phyloP scores from a whole-genome alignment of 2,329 filamentous ascomycete genomes.

The Arthroderma sp. region DNA sequence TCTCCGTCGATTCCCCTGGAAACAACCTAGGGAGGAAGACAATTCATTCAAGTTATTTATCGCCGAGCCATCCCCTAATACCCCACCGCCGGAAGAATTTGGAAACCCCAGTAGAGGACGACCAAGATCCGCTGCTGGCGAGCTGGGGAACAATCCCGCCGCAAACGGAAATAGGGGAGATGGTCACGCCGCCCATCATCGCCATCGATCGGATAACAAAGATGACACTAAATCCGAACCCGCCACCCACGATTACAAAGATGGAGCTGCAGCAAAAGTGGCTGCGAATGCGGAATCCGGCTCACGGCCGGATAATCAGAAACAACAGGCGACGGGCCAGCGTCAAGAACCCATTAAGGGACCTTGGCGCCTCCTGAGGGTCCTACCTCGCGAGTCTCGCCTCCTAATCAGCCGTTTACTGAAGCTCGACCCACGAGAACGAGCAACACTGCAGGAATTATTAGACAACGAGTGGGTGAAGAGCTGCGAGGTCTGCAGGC shows the following conservation, averaged over 20 bases:
- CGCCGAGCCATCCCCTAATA: conserved; percentile 65
- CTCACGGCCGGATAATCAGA: conserved; percentile 5
- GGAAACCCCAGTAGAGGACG: conserved; percentile 17
- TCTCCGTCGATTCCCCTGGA: conserved; percentile 89
- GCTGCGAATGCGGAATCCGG: neutral
- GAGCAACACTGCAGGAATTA: conserved; percentile 77
- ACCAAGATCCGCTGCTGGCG: conserved; percentile 27
- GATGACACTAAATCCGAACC: conserved; percentile 12
- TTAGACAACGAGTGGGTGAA: conserved; percentile 83
- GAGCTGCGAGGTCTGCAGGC: conserved; percentile 69
- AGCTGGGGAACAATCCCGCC: conserved; percentile 14
- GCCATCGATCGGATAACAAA: conserved; percentile 2
- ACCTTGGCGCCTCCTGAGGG: conserved; percentile 75
- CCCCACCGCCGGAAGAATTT: conserved; percentile 30
- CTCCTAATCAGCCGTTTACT: conserved; percentile 89
- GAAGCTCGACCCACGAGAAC: conserved; percentile 68
- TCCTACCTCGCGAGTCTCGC: conserved; percentile 78
- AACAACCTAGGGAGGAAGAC: conserved; percentile 78
- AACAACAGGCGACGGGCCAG: conserved; percentile 18
- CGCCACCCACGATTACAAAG: conserved; percentile 12
- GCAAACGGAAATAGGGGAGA: neutral
- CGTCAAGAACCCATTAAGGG: conserved; percentile 72
- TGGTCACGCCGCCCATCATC: conserved; percentile 11
- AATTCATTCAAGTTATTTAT: conserved; percentile 93
- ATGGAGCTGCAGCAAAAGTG: conserved; percentile 8